Percentiles rank a stretch among this genome's conserved stretches.
Evolutionary conservation across 2,329 filamentous ascomycete species (phyloP).

Genomic region (Trichoderma sp.): DNA sequence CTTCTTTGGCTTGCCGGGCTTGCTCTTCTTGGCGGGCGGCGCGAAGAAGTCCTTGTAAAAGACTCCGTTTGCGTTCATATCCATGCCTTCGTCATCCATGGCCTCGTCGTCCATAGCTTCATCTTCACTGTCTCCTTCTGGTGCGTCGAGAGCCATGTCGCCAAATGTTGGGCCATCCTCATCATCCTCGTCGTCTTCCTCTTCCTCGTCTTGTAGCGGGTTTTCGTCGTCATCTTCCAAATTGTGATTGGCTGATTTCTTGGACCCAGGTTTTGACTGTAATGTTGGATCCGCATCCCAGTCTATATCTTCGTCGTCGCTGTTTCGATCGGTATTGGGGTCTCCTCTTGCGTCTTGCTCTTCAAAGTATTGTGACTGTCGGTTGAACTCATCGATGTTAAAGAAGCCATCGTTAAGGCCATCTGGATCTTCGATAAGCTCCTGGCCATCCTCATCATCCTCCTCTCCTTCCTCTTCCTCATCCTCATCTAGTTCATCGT

Average conservation of each 20-base stretch:
- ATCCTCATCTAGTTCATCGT: constrained; percentile 36
- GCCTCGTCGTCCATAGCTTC: constrained; percentile 61
- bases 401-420: constrained; percentile 98
- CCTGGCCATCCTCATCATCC: constrained; percentile 50
- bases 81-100: constrained; percentile 61
- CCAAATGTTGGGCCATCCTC: constrained; percentile 83
- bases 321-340: constrained; percentile 71
- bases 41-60: constrained; percentile 95
- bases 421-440: constrained; percentile 65
- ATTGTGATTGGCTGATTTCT: constrained; percentile 38
- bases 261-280: constrained; percentile 37
- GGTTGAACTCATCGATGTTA: constrained; percentile 96
- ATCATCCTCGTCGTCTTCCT: constrained; percentile 66
- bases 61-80: constrained; percentile 80
- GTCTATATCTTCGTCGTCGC: constrained; percentile 85
- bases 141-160: constrained; percentile 73
- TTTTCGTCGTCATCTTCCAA: constrained; percentile 57
- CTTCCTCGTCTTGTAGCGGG: constrained; percentile 53
- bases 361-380: constrained; percentile 86
- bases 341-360: constrained; percentile 80
- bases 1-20: constrained; percentile 51
- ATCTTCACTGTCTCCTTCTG: constrained; percentile 69
- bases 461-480: constrained; percentile 43
- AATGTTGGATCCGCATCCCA: constrained; percentile 80
- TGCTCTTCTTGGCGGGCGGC: constrained; percentile 70